These are phyloP conservation scores for Physcomitrellopsis africana DNA, from an alignment of 225 moss, liverwort and hornwort species.

Conservation along the genomic window DNA sequence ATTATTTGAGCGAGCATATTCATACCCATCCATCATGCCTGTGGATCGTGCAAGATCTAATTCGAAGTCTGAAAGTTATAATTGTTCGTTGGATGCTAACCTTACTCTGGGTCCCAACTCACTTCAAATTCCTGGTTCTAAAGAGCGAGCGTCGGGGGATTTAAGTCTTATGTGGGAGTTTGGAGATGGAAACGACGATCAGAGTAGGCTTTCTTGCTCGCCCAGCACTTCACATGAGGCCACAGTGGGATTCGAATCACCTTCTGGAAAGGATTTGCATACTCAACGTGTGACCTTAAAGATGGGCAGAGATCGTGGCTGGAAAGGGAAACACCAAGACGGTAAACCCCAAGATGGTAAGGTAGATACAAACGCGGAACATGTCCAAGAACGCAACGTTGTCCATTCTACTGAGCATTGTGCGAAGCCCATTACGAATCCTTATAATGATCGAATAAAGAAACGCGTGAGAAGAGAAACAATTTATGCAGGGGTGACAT, in stretches of 20 bases:
- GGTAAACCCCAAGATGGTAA: constrained; percentile 17
- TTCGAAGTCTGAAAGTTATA: constrained; percentile 31
- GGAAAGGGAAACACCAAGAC: constrained; percentile 28
- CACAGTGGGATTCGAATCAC: constrained; percentile 27
- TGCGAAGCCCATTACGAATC: constrained; percentile 31
- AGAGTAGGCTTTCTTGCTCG: too few relatives aligned
- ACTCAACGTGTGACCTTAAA: neutral
- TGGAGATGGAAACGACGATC: too few relatives aligned
- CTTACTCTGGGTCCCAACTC: constrained; percentile 39
- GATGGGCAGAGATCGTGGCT: constrained; percentile 23
- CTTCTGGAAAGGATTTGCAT: constrained; percentile 18
- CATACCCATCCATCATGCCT: constrained; percentile 23
- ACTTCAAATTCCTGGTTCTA: too few relatives aligned
- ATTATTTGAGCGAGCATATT: constrained; percentile 32
- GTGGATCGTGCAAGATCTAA: constrained; percentile 21
- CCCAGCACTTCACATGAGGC: too few relatives aligned
- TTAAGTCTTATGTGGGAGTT: too few relatives aligned
- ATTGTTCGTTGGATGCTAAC: constrained; percentile 25
- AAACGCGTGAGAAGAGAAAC: constrained; percentile 43
- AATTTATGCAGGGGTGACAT: constrained; percentile 23
- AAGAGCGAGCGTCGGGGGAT: too few relatives aligned
- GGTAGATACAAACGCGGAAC: constrained; percentile 19
- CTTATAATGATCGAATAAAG: too few relatives aligned
- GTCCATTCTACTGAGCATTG: constrained; percentile 25
- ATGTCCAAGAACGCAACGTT: constrained; percentile 29